These are phyloP conservation scores for Hypoxylon subgilvum DNA, from an alignment of 495 filamentous ascomycete genomes.

Conservation along the genomic window DNA sequence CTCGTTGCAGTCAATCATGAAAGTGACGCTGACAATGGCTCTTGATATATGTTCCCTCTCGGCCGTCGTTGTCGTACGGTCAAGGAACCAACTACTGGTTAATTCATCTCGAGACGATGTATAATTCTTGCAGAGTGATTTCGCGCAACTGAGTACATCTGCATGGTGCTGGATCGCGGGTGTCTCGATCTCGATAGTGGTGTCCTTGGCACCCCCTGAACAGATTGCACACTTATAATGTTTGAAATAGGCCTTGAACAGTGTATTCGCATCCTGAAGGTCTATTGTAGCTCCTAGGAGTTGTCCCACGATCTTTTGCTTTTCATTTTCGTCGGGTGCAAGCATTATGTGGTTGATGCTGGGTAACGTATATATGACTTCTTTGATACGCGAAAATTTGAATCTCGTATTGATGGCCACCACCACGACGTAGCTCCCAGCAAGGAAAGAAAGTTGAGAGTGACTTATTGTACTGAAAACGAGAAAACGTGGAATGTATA, in stretches of 20 bases:
- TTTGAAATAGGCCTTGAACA: conserved; percentile 13
- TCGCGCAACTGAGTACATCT: conserved; percentile 7
- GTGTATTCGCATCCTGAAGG: background rate
- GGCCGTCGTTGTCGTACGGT: background rate
- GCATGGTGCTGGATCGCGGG: conserved; percentile 4
- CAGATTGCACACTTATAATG: conserved; percentile 8
- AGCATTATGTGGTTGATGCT: background rate
- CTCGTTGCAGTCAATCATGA: conserved; percentile 13
- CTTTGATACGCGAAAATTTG: too few species aligned
- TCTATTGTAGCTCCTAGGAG: background rate
- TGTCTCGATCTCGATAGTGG: conserved; percentile 2
- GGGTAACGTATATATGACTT: too few species aligned
- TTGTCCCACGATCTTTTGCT: background rate
- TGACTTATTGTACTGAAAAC: too few species aligned
- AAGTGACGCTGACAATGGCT: conserved; percentile 1
- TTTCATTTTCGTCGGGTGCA: background rate
- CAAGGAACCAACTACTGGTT: background rate
- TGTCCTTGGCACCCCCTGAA: background rate
- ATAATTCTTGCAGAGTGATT: background rate
- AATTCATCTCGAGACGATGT: conserved; percentile 10
- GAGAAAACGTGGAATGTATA: too few species aligned
- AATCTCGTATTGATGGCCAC: too few species aligned
- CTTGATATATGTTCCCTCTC: background rate
- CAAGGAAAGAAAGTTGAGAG: too few species aligned
- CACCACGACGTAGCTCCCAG: too few species aligned